Percentiles rank a stretch among this genome's conserved stretches.
Evolutionary conservation across 192 early-diverging fungal genomes (phyloP).

Genomic region (Linnemannia schmuckeri): DNA sequence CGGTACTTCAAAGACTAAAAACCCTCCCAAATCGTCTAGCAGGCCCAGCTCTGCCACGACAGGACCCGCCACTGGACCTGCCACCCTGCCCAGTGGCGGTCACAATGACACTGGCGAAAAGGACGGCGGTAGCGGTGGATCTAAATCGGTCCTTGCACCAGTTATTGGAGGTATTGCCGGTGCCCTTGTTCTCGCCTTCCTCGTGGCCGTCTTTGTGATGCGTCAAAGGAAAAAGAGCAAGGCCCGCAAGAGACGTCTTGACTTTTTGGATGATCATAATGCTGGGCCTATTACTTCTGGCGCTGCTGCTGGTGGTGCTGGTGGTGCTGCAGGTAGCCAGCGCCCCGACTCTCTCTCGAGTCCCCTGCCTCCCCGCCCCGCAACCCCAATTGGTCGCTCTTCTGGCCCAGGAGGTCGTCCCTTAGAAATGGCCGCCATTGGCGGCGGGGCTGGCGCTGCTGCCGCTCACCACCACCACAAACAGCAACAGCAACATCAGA

Average conservation of each 20-base stretch:
- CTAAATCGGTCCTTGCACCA: constrained; percentile 31
- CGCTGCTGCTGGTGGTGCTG: constrained; percentile 8
- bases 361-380: constrained; percentile 1
- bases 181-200: constrained; percentile 32
- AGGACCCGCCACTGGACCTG: not conserved
- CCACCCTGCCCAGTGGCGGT: not conserved
- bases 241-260: constrained; percentile 31
- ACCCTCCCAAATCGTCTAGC: not conserved
- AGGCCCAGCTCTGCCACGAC: not conserved
- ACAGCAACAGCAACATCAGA: constrained; percentile 1
- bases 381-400: not conserved
- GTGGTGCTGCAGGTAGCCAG: constrained; percentile 7
- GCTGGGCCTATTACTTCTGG: constrained; percentile 10
- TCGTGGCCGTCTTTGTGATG: constrained; percentile 50
- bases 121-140: not conserved
- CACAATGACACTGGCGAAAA: not conserved
- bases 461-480: constrained; percentile 4
- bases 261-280: constrained; percentile 29
- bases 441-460: constrained; percentile 5
- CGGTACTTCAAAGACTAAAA: not conserved
- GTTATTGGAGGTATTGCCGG: constrained; percentile 44
- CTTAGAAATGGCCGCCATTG: constrained; percentile 30
- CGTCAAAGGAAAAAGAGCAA: constrained; percentile 24
- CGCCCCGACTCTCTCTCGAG: constrained; percentile 1
- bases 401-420: constrained; percentile 2